Percentiles rank a stretch among this genome's conserved stretches.
Evolutionary conservation across 23 red algal species (phyloP).

Genomic region (Cyanidiococcus yangmingshanensis): DNA sequence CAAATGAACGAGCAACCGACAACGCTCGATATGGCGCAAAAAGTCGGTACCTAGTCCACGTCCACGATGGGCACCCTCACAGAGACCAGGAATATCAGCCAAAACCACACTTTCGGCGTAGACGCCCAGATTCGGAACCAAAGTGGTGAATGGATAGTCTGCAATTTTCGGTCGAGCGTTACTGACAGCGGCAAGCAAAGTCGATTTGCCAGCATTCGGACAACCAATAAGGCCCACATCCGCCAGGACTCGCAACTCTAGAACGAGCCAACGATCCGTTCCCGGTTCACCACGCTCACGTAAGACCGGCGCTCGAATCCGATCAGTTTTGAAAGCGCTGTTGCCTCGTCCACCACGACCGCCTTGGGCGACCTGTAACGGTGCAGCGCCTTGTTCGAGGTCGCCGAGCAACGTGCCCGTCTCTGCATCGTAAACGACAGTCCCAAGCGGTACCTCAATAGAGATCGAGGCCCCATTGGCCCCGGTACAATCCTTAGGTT

Average conservation of each 20-base stretch:
- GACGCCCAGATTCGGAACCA: conserved; percentile 87
- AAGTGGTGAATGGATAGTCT: conserved; percentile 94
- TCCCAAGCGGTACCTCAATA: conserved; percentile 48
- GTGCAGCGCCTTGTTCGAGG: conserved; percentile 33
- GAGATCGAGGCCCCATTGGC: conserved; percentile 34
- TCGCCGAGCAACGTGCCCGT: conserved; percentile 54
- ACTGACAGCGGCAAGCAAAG: conserved; percentile 44
- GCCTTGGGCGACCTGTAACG: conserved; percentile 47
- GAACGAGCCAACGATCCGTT: conserved; percentile 33
- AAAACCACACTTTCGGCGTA: conserved; percentile 47
- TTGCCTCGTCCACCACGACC: conserved; percentile 82
- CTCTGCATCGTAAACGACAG: conserved; percentile 48
- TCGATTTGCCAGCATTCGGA: conserved; percentile 91
- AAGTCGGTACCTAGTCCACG: conserved; percentile 72
- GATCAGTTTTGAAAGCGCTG: conserved; percentile 68
- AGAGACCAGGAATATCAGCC: conserved; percentile 82
- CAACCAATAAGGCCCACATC: conserved; percentile 80
- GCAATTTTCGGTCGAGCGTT: conserved; percentile 82
- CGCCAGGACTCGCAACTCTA: conserved; percentile 85
- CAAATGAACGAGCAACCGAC: conserved; percentile 67
- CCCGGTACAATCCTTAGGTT: conserved; percentile 52
- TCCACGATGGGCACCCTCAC: conserved; percentile 81
- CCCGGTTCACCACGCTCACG: conserved; percentile 60
- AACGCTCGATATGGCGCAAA: conserved; percentile 81
- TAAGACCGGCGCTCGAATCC: conserved; percentile 66